Evolutionary conservation across 768 basidiomycete genomes (phyloP).

Genomic region (Astraeus odoratus): DNA sequence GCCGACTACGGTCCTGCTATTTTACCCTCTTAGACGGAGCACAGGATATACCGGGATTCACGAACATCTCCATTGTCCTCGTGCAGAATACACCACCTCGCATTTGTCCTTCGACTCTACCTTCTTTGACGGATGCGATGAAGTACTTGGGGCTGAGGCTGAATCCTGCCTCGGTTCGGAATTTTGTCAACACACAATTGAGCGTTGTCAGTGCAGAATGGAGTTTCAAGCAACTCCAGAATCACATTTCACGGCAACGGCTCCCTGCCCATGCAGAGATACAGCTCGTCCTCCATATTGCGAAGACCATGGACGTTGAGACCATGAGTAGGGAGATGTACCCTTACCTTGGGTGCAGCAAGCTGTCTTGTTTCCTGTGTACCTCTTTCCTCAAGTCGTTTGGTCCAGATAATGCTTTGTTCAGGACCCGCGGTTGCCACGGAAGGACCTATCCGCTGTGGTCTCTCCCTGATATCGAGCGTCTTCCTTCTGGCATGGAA

Average conservation of each 20-base stretch:
- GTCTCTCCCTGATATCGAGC: neutral
- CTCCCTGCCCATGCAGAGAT: neutral
- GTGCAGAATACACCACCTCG: neutral
- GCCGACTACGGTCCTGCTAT: neutral
- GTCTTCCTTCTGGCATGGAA: neutral
- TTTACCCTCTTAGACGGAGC: neutral
- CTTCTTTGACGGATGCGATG: neutral
- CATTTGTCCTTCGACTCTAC: neutral
- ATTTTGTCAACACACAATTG: neutral
- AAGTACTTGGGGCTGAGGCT: neutral
- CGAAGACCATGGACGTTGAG: neutral
- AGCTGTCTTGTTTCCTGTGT: conserved; percentile 1
- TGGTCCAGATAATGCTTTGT: neutral
- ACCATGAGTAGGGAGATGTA: neutral
- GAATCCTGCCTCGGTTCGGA: neutral
- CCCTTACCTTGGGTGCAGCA: conserved; percentile 4
- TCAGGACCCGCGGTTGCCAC: neutral
- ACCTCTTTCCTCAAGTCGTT: neutral
- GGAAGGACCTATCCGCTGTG: neutral
- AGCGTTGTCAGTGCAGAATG: neutral
- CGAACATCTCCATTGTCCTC: neutral
- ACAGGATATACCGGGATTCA: neutral
- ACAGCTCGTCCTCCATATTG: conserved; percentile 1
- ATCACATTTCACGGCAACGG: too few species aligned
- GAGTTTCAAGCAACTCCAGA: neutral